Conservation (phyloP, 2,329 filamentous ascomycete genomes). For the Botrytis pseudocinerea region DNA sequence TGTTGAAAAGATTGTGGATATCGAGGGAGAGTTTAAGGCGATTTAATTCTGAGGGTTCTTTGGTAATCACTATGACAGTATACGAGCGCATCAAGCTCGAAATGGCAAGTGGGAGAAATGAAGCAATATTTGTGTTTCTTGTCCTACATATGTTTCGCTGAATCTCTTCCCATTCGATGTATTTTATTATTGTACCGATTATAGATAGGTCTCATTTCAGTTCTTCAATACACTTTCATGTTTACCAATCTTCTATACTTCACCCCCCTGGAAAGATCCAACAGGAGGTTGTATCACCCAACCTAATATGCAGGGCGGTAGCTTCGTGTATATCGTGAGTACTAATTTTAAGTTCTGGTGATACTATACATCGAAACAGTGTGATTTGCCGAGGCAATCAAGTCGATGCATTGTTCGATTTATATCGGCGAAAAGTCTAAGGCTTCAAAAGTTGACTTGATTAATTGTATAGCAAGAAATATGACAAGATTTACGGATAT, state of each 20-base stretch:
- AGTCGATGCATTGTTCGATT: neutral
- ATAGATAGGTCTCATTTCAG: neutral
- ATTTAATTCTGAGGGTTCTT: neutral
- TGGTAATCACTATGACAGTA: neutral
- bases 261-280: neutral
- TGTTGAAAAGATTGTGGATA: constrained; percentile 47
- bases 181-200: neutral
- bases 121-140: neutral
- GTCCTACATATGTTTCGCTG: neutral
- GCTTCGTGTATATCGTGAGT: neutral
- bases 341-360: neutral
- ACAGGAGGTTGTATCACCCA: neutral
- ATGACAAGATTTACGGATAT: neutral
- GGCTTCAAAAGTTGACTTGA: neutral
- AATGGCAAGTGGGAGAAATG: neutral
- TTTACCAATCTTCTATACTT: neutral
- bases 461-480: neutral
- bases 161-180: no score
- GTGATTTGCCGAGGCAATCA: neutral
- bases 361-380: neutral
- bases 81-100: neutral
- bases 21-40: constrained; percentile 12
- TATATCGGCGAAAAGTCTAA: neutral
- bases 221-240: neutral
- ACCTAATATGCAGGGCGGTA: neutral